Evolutionary conservation across 345 rosid genomes (phyloP).

Genomic region (Pistacia vera): DNA sequence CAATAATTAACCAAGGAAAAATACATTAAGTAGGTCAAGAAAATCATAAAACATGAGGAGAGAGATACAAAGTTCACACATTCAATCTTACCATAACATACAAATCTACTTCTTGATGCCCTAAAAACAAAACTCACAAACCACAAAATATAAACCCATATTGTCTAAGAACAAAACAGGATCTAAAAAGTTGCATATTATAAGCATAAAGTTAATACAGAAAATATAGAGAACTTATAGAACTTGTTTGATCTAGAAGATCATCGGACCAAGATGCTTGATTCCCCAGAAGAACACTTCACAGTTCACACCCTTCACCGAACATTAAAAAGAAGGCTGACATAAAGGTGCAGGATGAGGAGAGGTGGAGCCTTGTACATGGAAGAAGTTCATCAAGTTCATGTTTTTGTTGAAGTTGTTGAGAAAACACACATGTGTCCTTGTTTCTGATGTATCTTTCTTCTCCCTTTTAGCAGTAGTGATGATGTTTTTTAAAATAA

Average conservation of each 20-base stretch:
- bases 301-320: background rate
- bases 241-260: background rate
- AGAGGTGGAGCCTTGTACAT: background rate
- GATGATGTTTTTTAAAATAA: background rate
- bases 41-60: background rate
- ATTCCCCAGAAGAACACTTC: background rate
- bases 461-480: background rate
- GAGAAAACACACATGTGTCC: background rate
- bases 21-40: background rate
- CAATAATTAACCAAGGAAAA: background rate
- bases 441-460: background rate
- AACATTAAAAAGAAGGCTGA: background rate
- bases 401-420: background rate
- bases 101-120: background rate
- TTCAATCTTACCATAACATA: background rate
- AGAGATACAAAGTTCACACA: background rate
- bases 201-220: too few species aligned
- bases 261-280: constrained; percentile 13
- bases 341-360: background rate
- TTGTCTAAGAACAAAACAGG: background rate
- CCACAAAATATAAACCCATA: background rate
- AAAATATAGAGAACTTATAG: background rate
- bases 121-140: background rate
- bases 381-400: background rate
- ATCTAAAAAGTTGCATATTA: background rate